Evolutionary conservation across 2,329 filamentous ascomycete species (phyloP).

Genomic region (Colletotrichum musae): DNA sequence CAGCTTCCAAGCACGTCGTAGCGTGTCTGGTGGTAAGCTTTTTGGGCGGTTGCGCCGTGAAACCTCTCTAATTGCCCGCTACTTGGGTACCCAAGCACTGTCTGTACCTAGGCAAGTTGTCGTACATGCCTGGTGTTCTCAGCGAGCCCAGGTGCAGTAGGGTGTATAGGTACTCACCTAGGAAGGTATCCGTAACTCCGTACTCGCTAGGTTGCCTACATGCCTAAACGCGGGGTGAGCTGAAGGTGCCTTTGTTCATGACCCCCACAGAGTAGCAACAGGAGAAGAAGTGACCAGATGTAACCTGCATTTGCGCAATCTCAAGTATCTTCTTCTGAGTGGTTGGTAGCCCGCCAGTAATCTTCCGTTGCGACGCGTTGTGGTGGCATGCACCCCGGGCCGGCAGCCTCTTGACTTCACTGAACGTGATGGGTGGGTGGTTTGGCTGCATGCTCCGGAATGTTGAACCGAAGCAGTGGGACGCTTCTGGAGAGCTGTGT

Average conservation of each 20-base stretch:
- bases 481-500: constrained; percentile 23
- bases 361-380: constrained; percentile 16
- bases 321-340: constrained; percentile 5
- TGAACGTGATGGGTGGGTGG: constrained; percentile 18
- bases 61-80: not conserved
- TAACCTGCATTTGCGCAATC: not conserved
- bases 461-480: constrained; percentile 28
- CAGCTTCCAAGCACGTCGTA: not conserved
- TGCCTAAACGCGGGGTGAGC: no score
- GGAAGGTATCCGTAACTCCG: not conserved
- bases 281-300: not conserved
- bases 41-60: constrained; percentile 2
- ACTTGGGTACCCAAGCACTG: not conserved
- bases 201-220: no score
- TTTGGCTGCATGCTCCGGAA: constrained; percentile 30
- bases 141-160: no score
- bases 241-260: not conserved
- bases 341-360: constrained; percentile 15
- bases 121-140: no score
- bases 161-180: not conserved
- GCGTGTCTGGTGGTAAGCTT: constrained; percentile 22
- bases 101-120: not conserved
- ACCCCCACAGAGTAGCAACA: constrained; percentile 22
- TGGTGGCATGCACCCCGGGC: constrained; percentile 34
- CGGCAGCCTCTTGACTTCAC: constrained; percentile 17